Evolutionary conservation across 2,329 filamentous ascomycete genomes (phyloP).

Genomic region (Leptographium procerum): DNA sequence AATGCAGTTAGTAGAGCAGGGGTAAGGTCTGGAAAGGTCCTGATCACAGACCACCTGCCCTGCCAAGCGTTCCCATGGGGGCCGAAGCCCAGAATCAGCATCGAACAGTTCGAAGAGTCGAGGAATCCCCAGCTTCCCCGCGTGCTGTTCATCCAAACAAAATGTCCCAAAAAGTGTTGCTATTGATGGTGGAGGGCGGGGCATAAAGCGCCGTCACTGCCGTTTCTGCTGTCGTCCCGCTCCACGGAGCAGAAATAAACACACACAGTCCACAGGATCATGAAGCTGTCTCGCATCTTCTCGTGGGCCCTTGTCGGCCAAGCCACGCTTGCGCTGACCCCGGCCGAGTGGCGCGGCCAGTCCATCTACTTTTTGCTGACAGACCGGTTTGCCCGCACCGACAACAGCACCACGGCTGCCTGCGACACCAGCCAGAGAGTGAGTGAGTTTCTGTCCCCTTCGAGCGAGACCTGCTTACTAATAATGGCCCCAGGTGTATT

Average conservation of each 20-base stretch:
- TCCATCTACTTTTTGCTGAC: constrained; percentile 50
- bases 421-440: constrained; percentile 25
- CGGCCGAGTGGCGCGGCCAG: constrained; percentile 34
- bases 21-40: background rate
- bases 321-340: constrained; percentile 2
- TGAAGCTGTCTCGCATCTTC: background rate
- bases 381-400: constrained; percentile 39
- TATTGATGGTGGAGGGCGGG: background rate
- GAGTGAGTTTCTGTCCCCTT: background rate
- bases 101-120: too few relatives aligned
- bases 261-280: too few relatives aligned
- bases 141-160: background rate
- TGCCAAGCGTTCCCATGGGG: background rate
- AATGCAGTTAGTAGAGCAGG: background rate
- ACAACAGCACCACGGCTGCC: constrained; percentile 30
- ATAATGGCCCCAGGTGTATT: constrained; percentile 31
- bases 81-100: background rate
- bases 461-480: background rate
- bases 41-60: background rate
- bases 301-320: background rate
- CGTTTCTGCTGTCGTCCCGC: background rate
- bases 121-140: background rate
- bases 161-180: too few relatives aligned
- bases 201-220: background rate
- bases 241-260: background rate